Evolutionary conservation across 805 yeast species (phyloP).

Genomic region (Yamadazyma insecticola): DNA sequence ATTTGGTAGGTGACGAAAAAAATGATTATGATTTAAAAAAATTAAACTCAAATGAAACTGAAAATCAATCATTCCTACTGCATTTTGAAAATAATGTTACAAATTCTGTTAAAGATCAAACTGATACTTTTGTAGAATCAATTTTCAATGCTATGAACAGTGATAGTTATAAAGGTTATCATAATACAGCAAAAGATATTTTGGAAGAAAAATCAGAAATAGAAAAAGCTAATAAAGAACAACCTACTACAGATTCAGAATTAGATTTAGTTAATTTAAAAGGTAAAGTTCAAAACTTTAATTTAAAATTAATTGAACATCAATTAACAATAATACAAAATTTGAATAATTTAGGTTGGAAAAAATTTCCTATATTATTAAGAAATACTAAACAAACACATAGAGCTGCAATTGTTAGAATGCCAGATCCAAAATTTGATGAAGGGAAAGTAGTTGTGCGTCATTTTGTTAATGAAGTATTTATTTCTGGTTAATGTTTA

Average conservation of each 20-base stretch:
- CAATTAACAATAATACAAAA: slow-evolving; percentile 51
- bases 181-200: slow-evolving; percentile 4
- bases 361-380: slow-evolving; percentile 66
- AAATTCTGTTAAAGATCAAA: slow-evolving; percentile 49
- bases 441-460: slow-evolving; percentile 68
- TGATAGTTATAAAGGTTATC: slow-evolving; percentile 15
- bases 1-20: slow-evolving; percentile 2
- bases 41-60: too few relatives aligned
- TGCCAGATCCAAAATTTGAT: slow-evolving; percentile 43
- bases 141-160: slow-evolving; percentile 54
- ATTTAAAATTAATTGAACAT: slow-evolving; percentile 31
- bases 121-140: slow-evolving; percentile 62
- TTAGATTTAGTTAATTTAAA: slow-evolving; percentile 12
- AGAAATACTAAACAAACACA: slow-evolving; percentile 65
- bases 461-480: slow-evolving; percentile 52
- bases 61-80: slow-evolving; percentile 5
- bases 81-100: slow-evolving; percentile 13
- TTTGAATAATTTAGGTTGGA: slow-evolving; percentile 62
- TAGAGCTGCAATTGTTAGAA: slow-evolving; percentile 75
- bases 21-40: not conserved
- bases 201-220: slow-evolving; percentile 1
- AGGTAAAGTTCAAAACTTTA: slow-evolving; percentile 19
- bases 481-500: slow-evolving; percentile 8
- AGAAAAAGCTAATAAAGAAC: not conserved
- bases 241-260: slow-evolving; percentile 1